Evolutionary conservation across 192 early-diverging fungal species (phyloP), one percentile per base, ranked within the genome.

Genomic region (Podila clonocystis): DNA sequence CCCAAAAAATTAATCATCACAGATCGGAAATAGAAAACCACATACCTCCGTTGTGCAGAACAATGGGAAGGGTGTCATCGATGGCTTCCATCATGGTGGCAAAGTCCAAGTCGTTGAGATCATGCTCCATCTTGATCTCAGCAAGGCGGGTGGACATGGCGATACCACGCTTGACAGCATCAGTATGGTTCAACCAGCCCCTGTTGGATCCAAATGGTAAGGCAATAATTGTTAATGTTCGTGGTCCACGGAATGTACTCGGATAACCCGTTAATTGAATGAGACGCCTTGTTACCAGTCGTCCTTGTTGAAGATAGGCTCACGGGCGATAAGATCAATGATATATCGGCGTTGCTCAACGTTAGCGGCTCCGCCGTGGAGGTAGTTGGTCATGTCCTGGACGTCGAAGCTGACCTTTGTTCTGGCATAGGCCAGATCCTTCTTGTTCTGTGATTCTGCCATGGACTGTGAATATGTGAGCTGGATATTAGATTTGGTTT

Each of bases 321-420:
- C 77, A 13, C 62, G 59, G 33, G 77, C 77, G 24, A 80, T 66
- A 29, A 80, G 67, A 31, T 62, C 68, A n/a, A 80, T 73, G 50
- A 80, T 64, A 20, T 80, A 67, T 58, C 71, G 65, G 4, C 77
- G 77, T 4, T 80, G 77, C 62, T 80, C 77, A 1, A 73, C 77
- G 22, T 80, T 80, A 34, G 60, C 70, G 24, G 60, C 12, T 60
- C 90, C 91, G 62, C 93, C 91, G 45, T 93, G 90, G 29, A 97
- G 80, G 83, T 92, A 93, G 73, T 91, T 87, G 20, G 93, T 93
- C 88, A 97, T 86, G 28, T 89, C 85, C 9, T 87, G 77, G 50
- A 94, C 79, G 12, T 91, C 86, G 70, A 97, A 97, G 26, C 88
- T 84, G 11, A 91, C 87, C 34, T 87, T 85, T 34, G 82, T 79